Conservation (phyloP, 352 stramenopile species). For the Phytophthora idaei region DNA sequence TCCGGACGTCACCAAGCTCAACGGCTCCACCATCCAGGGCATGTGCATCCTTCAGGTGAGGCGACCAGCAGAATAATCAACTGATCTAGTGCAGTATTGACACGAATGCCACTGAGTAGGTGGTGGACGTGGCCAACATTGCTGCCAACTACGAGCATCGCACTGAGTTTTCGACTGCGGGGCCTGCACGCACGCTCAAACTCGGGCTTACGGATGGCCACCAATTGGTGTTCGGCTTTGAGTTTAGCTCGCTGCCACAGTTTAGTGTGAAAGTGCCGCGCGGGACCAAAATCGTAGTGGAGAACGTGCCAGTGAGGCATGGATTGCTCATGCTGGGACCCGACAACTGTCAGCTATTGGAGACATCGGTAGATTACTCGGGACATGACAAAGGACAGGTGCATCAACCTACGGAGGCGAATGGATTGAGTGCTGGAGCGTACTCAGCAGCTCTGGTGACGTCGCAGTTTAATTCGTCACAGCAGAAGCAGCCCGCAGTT, state of each 20-base stretch:
- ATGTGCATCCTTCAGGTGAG: slow-evolving; percentile 76
- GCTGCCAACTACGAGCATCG: slow-evolving; percentile 75
- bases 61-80: neutral
- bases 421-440: slow-evolving; percentile 39
- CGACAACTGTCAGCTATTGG: slow-evolving; percentile 69
- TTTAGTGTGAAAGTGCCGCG: slow-evolving; percentile 60
- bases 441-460: slow-evolving; percentile 70
- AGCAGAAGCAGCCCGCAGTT: slow-evolving; percentile 13
- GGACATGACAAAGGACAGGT: slow-evolving; percentile 12
- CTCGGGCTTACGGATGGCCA: slow-evolving; percentile 82
- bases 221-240: slow-evolving; percentile 78
- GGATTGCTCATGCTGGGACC: slow-evolving; percentile 73
- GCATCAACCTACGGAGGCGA: slow-evolving; percentile 15
- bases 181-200: slow-evolving; percentile 77
- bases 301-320: slow-evolving; percentile 73
- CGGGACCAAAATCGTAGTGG: slow-evolving; percentile 72
- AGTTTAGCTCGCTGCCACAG: slow-evolving; percentile 59
- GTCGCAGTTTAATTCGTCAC: slow-evolving; percentile 41
- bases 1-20: slow-evolving; percentile 44
- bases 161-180: slow-evolving; percentile 62
- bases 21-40: slow-evolving; percentile 63
- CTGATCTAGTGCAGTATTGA: neutral
- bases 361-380: slow-evolving; percentile 38
- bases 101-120: slow-evolving; percentile 32
- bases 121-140: slow-evolving; percentile 84